Conservation (phyloP, 805 yeast species). For the Pichia phayaonensis region DNA sequence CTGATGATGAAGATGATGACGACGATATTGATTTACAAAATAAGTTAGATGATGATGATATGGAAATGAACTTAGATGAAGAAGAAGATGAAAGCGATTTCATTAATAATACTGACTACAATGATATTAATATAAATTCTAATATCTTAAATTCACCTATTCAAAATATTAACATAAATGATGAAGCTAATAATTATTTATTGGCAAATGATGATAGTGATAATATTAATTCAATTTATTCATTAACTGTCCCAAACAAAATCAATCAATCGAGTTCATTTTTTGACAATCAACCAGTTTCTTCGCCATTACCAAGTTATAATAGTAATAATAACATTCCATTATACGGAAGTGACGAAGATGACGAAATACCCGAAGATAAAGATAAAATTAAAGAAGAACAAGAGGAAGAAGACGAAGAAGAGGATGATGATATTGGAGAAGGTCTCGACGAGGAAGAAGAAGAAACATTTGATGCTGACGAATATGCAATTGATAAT, state of each 20-base stretch:
- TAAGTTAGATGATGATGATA: constrained; percentile 25
- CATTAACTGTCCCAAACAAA: constrained; percentile 21
- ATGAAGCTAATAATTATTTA: constrained; percentile 14
- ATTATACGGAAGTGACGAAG: constrained; percentile 1
- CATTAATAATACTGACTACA: background rate
- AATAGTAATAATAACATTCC: background rate
- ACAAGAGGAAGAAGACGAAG: background rate
- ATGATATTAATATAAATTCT: background rate
- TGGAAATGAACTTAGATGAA: constrained; percentile 11
- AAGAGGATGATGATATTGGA: constrained; percentile 3
- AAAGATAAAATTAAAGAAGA: constrained; percentile 2
- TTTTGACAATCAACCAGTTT: background rate
- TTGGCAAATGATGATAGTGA: constrained; percentile 8
- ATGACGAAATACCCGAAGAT: background rate
- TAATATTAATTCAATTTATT: constrained; percentile 20
- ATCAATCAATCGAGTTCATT: background rate
- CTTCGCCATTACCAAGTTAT: constrained; percentile 1
- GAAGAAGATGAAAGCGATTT: background rate
- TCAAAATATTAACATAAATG: constrained; percentile 1
- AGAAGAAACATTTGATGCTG: constrained; percentile 17
- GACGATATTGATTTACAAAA: constrained; percentile 21
- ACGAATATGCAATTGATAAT: constrained; percentile 6
- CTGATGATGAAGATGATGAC: constrained; percentile 28
- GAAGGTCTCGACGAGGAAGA: constrained; percentile 1
- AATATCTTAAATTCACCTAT: background rate